A percentile compares a stretch with the other conserved stretches of the same genome.
These are phyloP conservation scores for Thalia dealbata DNA, from an alignment of 176 grass and related monocot species.

Conservation along the genomic window DNA sequence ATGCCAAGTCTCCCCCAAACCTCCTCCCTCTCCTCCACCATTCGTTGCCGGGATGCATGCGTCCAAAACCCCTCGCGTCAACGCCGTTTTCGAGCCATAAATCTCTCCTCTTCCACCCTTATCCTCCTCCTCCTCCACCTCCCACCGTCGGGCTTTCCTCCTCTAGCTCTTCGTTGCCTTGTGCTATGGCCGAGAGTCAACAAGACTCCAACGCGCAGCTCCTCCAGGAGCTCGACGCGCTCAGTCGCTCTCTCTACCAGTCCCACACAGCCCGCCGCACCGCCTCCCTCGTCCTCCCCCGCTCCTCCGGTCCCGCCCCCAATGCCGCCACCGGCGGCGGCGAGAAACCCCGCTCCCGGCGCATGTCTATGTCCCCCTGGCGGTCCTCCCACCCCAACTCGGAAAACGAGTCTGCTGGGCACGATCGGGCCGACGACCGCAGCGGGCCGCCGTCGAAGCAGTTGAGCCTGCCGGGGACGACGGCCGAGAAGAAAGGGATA, in stretches of 20 bases:
- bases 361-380: slow-evolving; percentile 80
- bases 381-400: slow-evolving; percentile 48
- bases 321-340: slow-evolving; percentile 1
- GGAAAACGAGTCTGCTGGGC: slow-evolving; percentile 6
- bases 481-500: slow-evolving; percentile 62
- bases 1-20: too few species aligned
- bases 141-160: too few species aligned
- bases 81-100: too few species aligned
- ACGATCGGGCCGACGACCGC: slow-evolving; percentile 3
- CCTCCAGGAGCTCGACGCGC: slow-evolving; percentile 73
- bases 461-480: slow-evolving; percentile 24
- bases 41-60: too few species aligned
- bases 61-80: too few species aligned
- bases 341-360: slow-evolving; percentile 35
- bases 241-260: slow-evolving; percentile 84
- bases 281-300: slow-evolving; percentile 51
- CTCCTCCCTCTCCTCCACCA: too few species aligned
- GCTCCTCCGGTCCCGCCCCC: slow-evolving; percentile 7
- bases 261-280: slow-evolving; percentile 55
- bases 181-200: slow-evolving; percentile 38
- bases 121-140: too few species aligned
- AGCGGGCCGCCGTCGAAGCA: slow-evolving; percentile 32
- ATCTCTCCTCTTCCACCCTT: too few species aligned
- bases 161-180: too few species aligned
- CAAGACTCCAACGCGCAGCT: slow-evolving; percentile 37